These are phyloP conservation scores for Trichosanthes cucumerina DNA, from an alignment of 306 rosid species.

Conservation along the genomic window DNA sequence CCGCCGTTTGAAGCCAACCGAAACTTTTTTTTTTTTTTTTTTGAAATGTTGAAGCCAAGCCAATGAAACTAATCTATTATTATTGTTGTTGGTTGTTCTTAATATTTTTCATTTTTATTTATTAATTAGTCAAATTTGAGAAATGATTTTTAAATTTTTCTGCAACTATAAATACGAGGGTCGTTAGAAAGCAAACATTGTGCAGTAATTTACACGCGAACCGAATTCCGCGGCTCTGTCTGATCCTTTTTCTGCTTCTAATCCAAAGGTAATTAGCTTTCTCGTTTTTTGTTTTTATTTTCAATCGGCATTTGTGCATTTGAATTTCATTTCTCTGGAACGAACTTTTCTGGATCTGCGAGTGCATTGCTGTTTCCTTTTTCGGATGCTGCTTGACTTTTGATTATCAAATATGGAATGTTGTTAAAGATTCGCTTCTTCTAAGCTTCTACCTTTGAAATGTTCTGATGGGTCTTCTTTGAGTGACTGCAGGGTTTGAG, in stretches of 20 bases:
- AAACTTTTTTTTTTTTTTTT: background rate
- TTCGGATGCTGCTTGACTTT: background rate
- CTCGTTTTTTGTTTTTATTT: background rate
- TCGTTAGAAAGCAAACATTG: background rate
- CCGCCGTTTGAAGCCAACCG: background rate
- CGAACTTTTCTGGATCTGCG: background rate
- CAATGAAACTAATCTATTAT: background rate
- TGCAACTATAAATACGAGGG: background rate
- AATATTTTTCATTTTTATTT: background rate
- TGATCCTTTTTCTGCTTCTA: background rate
- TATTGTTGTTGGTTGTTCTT: background rate
- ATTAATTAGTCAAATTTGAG: background rate
- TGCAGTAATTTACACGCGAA: background rate
- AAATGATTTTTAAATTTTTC: background rate
- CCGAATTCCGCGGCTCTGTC: background rate
- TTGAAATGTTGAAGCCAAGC: background rate
- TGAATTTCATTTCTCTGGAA: background rate
- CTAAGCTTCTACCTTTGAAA: background rate
- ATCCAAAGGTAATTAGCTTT: background rate
- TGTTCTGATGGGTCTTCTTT: background rate
- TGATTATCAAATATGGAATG: background rate
- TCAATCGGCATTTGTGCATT: background rate
- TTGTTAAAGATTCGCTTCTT: background rate
- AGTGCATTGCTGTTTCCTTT: background rate
- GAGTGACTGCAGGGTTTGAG: background rate